Evolutionary conservation across 345 rosid genomes (phyloP).

Genomic region (Bruguiera sexangula): DNA sequence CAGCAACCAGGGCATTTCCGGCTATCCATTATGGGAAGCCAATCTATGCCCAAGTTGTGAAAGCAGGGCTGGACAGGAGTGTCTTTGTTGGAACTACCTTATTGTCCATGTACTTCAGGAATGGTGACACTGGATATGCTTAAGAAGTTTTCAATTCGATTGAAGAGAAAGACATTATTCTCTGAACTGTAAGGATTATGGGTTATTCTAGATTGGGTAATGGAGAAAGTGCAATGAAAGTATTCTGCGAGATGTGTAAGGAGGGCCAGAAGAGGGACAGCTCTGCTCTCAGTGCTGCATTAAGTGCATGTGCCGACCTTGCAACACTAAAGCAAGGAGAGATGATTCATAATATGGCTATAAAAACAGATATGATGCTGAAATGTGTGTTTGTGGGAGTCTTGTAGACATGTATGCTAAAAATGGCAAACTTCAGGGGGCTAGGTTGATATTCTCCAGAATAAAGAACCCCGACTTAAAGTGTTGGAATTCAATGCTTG

Average conservation of each 20-base stretch:
- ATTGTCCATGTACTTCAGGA: constrained; percentile 68
- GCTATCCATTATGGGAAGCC: constrained; percentile 47
- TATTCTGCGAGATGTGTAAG: constrained; percentile 49
- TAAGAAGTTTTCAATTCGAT: constrained; percentile 40
- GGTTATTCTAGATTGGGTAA: constrained; percentile 69
- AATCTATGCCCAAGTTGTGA: constrained; percentile 58
- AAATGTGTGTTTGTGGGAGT: constrained; percentile 66
- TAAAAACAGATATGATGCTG: constrained; percentile 45
- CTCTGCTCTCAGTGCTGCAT: constrained; percentile 50
- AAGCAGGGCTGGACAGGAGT: constrained; percentile 48
- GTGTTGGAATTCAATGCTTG: constrained; percentile 86
- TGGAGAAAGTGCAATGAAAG: constrained; percentile 46
- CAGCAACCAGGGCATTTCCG: constrained; percentile 41
- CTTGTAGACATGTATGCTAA: constrained; percentile 82
- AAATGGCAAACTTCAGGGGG: constrained; percentile 52
- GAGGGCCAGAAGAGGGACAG: constrained; percentile 54
- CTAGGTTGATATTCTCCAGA: constrained; percentile 47
- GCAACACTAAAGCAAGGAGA: constrained; percentile 69
- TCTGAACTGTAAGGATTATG: constrained; percentile 88
- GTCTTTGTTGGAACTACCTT: constrained; percentile 64
- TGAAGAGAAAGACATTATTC: constrained; percentile 59
- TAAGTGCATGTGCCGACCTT: constrained; percentile 76
- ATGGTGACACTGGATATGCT: constrained; percentile 55
- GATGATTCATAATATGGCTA: constrained; percentile 55
- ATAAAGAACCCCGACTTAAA: constrained; percentile 60